These are phyloP conservation scores for Pestalotiopsis sp. DNA, from an alignment of 2,329 filamentous ascomycete genomes.

Conservation along the genomic window DNA sequence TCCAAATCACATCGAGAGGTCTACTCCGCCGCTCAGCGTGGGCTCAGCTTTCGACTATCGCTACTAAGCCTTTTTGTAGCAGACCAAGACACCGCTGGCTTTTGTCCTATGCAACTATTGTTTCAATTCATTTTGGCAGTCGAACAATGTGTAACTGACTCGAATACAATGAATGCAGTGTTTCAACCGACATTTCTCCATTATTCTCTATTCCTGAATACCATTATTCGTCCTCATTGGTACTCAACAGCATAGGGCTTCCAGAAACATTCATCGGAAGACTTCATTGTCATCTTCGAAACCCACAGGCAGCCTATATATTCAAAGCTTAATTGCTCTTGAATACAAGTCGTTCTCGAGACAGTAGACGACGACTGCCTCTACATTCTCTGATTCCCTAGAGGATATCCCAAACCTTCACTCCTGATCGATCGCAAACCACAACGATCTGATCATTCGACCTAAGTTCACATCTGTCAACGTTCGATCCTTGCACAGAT, in stretches of 20 bases:
- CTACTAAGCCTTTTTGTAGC: not conserved
- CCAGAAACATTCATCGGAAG: slow-evolving; percentile 4
- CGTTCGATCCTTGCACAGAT: not conserved
- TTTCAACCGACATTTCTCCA: slow-evolving; percentile 11
- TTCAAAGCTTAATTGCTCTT: slow-evolving; percentile 9
- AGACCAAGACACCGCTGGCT: slow-evolving; percentile 6
- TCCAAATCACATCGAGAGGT: not conserved
- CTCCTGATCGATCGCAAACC: not conserved
- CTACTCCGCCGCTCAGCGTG: not conserved
- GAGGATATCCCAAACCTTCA: not conserved
- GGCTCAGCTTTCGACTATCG: not conserved
- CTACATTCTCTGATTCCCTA: not conserved
- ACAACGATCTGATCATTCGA: not conserved
- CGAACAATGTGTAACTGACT: slow-evolving; percentile 12
- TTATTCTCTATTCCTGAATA: slow-evolving; percentile 11
- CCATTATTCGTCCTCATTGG: slow-evolving; percentile 6
- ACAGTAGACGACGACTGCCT: not conserved
- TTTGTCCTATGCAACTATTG: not conserved
- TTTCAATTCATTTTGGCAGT: not conserved
- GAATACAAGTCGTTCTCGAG: not conserved
- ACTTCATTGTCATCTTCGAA: slow-evolving; percentile 11
- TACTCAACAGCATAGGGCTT: slow-evolving; percentile 1
- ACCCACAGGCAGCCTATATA: not conserved
- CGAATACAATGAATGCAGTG: slow-evolving; percentile 13
- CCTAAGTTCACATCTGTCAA: not conserved